Evolutionary conservation across 2,329 filamentous ascomycete species (phyloP), one percentile per base, ranked within the genome.

Genomic region (Pyricularia pennisetigena): DNA sequence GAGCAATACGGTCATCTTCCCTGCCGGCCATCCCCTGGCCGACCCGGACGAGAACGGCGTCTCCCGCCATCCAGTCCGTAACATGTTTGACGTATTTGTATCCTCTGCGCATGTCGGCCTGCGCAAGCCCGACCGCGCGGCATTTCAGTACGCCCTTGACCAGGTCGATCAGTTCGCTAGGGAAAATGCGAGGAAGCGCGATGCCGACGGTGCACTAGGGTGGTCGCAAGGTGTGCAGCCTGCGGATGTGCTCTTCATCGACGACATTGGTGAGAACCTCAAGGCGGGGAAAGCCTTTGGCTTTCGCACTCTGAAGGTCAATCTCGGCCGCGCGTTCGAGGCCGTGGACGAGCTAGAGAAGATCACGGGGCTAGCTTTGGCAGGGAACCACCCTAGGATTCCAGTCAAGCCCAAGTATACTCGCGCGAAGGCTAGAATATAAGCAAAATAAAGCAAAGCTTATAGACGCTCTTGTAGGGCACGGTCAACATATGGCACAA

Each of bases 261-360:
- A 97, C 76, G 94, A 97, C 74, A 97, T 99, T 76, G 95, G 95
- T 1, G 89, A 94, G 78, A 99, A 99, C 76, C 78, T 98, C 69
- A 95, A 94, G 81, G 89, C 85, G 63, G 95, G 88, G 0, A 91
- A 84, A 78, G 84, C 83, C 65, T 81, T 88, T 26, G 94, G 94
- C 0, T 89, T 98, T 77, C 79, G 84, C 68, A 98, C 94, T 0
- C 85, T 98, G 71, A 97, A 94, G 79, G 95, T 98, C 0, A 82
- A 86, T 9, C 79, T 98, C 30, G 94, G 94, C 1, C 87, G 85
- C 76, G 87, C 91, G 1, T 90, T 86, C 75, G 88, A 94, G 76
- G 94, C 94, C 0, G 94, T 98, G 0, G 88, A 86, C 72, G 88
- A 93, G 77, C 79, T 98, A 69, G 94, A 98, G 79, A 80, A 79